Evolutionary conservation across 169 alveolate species (phyloP).

Genomic region (Plasmodium ovale): DNA sequence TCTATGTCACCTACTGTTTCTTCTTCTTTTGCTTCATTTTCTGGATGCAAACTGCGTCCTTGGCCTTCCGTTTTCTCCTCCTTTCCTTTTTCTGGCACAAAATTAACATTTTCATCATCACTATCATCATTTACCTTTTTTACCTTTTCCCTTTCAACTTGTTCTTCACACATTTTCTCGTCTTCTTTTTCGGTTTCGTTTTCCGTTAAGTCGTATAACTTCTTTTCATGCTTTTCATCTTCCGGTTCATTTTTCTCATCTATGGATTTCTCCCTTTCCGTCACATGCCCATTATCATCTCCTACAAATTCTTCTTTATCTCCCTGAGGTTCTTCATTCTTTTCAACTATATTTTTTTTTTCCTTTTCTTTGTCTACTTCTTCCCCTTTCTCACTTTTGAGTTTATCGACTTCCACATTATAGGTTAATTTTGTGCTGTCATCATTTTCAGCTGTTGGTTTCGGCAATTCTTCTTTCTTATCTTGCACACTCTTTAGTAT

Average conservation of each 20-base stretch:
- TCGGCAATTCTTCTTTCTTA: constrained; percentile 14
- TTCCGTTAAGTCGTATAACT: constrained; percentile 1
- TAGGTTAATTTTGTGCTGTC: constrained; percentile 12
- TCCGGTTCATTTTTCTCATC: constrained; percentile 18
- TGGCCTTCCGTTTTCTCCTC: background rate
- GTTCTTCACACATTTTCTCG: background rate
- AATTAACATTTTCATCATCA: background rate
- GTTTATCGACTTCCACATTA: background rate
- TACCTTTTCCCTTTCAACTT: background rate
- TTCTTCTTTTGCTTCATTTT: background rate
- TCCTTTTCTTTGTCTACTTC: constrained; percentile 21
- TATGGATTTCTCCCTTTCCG: constrained; percentile 21
- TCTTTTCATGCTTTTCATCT: background rate
- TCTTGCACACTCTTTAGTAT: constrained; percentile 10
- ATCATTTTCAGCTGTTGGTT: constrained; percentile 1
- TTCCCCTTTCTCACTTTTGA: background rate
- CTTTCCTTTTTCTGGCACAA: background rate
- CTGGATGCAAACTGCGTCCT: background rate
- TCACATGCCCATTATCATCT: background rate
- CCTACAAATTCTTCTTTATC: constrained; percentile 6
- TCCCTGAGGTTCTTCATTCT: background rate
- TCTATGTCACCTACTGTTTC: constrained; percentile 8
- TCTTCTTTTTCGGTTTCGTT: constrained; percentile 25
- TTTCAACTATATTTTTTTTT: constrained; percentile 10
- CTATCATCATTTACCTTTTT: background rate